Evolutionary conservation across 768 basidiomycete species (phyloP), one percentile per base, ranked within the genome.

Genomic region (Boletus insuetus): DNA sequence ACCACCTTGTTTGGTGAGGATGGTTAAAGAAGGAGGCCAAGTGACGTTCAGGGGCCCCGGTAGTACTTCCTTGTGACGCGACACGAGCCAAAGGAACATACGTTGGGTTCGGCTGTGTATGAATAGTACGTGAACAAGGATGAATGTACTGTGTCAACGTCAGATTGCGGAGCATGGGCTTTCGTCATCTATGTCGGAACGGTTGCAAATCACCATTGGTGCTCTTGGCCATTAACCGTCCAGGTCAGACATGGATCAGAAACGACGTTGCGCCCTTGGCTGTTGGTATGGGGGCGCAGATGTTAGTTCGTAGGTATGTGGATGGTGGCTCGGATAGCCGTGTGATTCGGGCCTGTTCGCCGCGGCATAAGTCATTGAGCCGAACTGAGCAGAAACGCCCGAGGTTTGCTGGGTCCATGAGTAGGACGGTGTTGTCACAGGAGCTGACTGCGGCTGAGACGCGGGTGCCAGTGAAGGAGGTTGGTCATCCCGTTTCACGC

Each of bases 281-380:
- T 38, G 49, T 12, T 54, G 54, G 35, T 57, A 53, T 31, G 56
- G 19, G 6, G 56, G 20, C 2, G 20, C 47, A 34, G 58, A 45
- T 46, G 64, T 34, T 8, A 40, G 47, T 6, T 60, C 61, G 55
- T 67, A 69, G 17, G 53, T 37, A 8, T 61, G 59, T 26, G 63
- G 13, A 34, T 61, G 69, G 31, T 56, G 64, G 3, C 42, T n/a
- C 9, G 43, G 32, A 44, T 46, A 64, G 3, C 44, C 53, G 26
- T 63, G 56, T 13, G 51, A 39, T 11, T 51, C 54, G 9, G 59
- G 32, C 35, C 56, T 49, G 46, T 20, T 41, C 37, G 58, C 44
- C 16, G 54, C 43, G 22, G 63, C 51, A 45, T 58, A 64, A 9
- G 55, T 39, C 20, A 57, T 16, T 17, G 60, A 40, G 42, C 34